A percentile compares a stretch with the other conserved stretches of the same genome.
These are phyloP conservation scores for Sporothrix globosa DNA, from an alignment of 2,329 filamentous ascomycete genomes.

Conservation along the genomic window DNA sequence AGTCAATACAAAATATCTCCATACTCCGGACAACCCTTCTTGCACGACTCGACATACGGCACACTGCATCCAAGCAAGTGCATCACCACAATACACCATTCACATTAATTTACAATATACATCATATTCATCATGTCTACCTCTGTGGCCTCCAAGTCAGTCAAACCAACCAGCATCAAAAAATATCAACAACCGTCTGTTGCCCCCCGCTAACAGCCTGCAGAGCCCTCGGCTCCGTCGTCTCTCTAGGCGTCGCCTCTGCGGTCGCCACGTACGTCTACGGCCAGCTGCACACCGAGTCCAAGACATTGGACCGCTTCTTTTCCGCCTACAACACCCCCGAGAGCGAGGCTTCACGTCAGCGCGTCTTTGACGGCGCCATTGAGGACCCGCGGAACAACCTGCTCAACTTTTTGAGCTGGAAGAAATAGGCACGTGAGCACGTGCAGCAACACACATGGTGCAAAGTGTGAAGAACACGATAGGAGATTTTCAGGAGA, in stretches of 20 bases:
- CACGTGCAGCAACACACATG: too few relatives aligned
- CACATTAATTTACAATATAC: neutral
- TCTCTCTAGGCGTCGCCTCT: slow-evolving; percentile 35
- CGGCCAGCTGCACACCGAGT: slow-evolving; percentile 43
- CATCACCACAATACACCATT: neutral
- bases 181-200: too few relatives aligned
- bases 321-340: slow-evolving; percentile 46
- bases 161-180: neutral
- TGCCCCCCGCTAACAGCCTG: slow-evolving; percentile 8
- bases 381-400: slow-evolving; percentile 44
- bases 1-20: neutral
- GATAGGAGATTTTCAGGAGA: neutral
- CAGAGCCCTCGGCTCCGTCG: slow-evolving; percentile 34
- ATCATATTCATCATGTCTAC: slow-evolving; percentile 5
- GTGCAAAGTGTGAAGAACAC: neutral
- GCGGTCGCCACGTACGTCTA: slow-evolving; percentile 44
- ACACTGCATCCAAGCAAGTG: neutral
- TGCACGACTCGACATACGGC: slow-evolving; percentile 8
- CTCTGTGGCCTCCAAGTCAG: slow-evolving; percentile 31
- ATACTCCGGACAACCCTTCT: neutral
- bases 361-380: slow-evolving; percentile 43
- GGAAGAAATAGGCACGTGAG: slow-evolving; percentile 32
- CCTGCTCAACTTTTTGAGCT: slow-evolving; percentile 44
- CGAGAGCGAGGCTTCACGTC: slow-evolving; percentile 45
- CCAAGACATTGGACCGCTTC: slow-evolving; percentile 45